Conservation (phyloP, 805 yeast species). For the Yamadazyma akitaensis region DNA sequence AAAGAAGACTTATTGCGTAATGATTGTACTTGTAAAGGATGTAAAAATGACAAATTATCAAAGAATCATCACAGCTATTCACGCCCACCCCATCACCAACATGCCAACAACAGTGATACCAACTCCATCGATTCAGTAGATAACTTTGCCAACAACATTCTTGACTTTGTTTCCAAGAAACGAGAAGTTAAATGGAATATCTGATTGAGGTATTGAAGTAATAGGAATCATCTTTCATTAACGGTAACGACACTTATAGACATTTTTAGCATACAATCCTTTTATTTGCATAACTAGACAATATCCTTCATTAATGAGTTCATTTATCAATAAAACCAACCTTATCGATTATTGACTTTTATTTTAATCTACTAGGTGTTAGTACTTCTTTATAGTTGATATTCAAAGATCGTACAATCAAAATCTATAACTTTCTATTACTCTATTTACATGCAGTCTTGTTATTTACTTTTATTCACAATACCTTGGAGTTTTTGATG, state of each 20-base stretch:
- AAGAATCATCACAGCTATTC: conserved; percentile 1
- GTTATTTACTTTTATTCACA: not conserved
- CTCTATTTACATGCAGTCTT: not conserved
- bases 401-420: not conserved
- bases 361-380: not conserved
- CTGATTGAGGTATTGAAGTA: not conserved
- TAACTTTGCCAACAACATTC: conserved; percentile 15
- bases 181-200: conserved; percentile 17
- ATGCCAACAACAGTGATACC: conserved; percentile 8
- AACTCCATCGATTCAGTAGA: conserved; percentile 17
- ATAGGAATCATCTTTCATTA: not conserved
- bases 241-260: conserved; percentile 1
- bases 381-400: not conserved
- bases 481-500: conserved; percentile 6
- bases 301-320: not conserved
- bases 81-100: not conserved
- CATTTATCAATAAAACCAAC: not conserved
- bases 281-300: not conserved
- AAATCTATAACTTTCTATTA: conserved; percentile 2
- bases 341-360: not conserved
- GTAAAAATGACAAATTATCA: conserved; percentile 7
- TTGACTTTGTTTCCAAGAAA: conserved; percentile 15
- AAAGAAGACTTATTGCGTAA: conserved; percentile 11
- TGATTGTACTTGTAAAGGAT: conserved; percentile 14
- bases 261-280: conserved; percentile 1